Evolutionary conservation across 306 rosid genomes (phyloP), one percentile per base, ranked within the genome.

Genomic region (Phaseolus lunatus): DNA sequence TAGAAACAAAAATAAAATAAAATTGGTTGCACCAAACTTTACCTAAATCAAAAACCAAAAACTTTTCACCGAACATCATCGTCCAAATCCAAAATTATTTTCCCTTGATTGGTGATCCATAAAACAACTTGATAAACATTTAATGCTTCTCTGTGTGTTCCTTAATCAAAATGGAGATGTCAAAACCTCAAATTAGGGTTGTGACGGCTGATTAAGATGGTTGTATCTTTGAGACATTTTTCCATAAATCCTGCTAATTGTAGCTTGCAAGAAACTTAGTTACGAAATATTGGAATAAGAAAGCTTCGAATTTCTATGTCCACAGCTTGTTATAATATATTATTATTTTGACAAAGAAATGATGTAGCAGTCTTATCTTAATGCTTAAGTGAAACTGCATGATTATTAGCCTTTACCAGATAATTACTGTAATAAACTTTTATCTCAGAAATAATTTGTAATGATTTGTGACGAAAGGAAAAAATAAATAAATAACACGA

Each of bases 261-360:
- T 45, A 45, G 4, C 73, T 68, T 68, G 73, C 58, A 68, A 68
- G 58, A 24, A 68, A 68, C 58, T 45, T 39, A 35, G 14, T 66
- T 47, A 47, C 15, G 14, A 68, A 24, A 45, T 26, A 15, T 43
- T 67, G 56, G 7, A 67, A 37, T 31, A 31, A 31, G 35, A 31
- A 31, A 31, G 35, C 35, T 31, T 31, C 35, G 35, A 31, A 33
- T 33, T 33, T 33, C 9, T 33, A 33, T 33, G 37, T 33, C 8
- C 37, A 33, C 37, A 33, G 6, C 9, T 6, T 8, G 44, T 5
- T 0, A 39, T 9, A 39, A 39, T 5, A 39, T 8, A 39, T 39
- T 1, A 39, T 9, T 39, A 39, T 39, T 39, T 37, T 31, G 35
- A 31, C 35, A 1, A 31, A 31, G 3, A 31, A 53, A 41, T 41